Percentiles rank a stretch among this genome's conserved stretches.
Evolutionary conservation across 768 basidiomycete species (phyloP).

Genomic region (Mycena latifolia): DNA sequence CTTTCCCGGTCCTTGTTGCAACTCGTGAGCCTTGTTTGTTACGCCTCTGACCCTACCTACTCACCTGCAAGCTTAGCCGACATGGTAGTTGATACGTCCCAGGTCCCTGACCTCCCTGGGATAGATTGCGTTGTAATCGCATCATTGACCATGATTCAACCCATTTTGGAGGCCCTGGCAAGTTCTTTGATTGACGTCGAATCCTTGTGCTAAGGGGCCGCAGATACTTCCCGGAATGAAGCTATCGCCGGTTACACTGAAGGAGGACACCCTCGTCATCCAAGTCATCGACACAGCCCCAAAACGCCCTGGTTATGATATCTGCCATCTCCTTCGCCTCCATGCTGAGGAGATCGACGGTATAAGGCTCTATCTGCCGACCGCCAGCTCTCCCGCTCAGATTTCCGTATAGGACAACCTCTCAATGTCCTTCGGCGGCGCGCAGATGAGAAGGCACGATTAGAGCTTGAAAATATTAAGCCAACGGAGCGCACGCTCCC

Average conservation of each 20-base stretch:
- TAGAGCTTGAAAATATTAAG: not conserved
- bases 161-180: not conserved
- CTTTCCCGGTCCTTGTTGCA: constrained; percentile 14
- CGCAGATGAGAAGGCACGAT: not conserved
- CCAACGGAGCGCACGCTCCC: too few species aligned
- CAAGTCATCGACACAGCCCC: constrained; percentile 1
- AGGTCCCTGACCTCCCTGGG: not conserved
- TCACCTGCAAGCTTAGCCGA: not conserved
- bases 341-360: not conserved
- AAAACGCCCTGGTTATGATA: not conserved
- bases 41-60: not conserved
- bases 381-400: too few species aligned
- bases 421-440: constrained; percentile 7
- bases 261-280: constrained; percentile 21
- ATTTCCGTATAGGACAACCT: not conserved
- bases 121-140: constrained; percentile 22
- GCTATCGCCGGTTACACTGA: constrained; percentile 6
- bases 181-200: not conserved
- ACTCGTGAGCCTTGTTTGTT: not conserved
- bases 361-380: not conserved
- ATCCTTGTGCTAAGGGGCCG: not conserved
- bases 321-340: constrained; percentile 11
- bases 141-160: not conserved
- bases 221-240: constrained; percentile 22
- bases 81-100: not conserved